Conservation (phyloP, 192 early-diverging fungal genomes). For the Linnemannia elongata region DNA sequence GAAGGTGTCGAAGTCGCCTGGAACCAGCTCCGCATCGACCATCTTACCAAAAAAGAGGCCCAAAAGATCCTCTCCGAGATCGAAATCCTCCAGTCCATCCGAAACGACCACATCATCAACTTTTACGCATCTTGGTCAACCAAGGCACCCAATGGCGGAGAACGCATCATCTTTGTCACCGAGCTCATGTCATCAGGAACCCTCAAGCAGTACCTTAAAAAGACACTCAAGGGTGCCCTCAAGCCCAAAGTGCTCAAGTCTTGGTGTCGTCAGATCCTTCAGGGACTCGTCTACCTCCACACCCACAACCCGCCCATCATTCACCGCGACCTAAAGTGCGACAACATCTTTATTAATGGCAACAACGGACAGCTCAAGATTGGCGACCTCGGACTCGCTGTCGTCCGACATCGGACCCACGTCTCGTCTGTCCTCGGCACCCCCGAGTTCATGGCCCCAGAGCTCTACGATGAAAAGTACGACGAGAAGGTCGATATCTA, state of each 20-base stretch:
- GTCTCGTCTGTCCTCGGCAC: conserved; percentile 81
- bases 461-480: conserved; percentile 91
- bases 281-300: conserved; percentile 86
- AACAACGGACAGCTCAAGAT: conserved; percentile 91
- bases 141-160: conserved; percentile 64
- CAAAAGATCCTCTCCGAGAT: conserved; percentile 64
- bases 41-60: conserved; percentile 49
- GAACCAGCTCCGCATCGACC: conserved; percentile 81
- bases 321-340: conserved; percentile 80
- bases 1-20: conserved; percentile 92
- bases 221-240: conserved; percentile 72
- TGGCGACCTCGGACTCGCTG: conserved; percentile 86
- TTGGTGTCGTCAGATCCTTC: conserved; percentile 87
- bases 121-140: conserved; percentile 79
- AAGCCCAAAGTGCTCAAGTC: conserved; percentile 82
- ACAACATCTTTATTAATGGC: conserved; percentile 93
- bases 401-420: conserved; percentile 74
- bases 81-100: conserved; percentile 79
- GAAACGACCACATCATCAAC: conserved; percentile 88
- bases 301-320: conserved; percentile 85
- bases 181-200: conserved; percentile 93
- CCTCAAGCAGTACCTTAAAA: conserved; percentile 81
- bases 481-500: conserved; percentile 92
- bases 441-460: conserved; percentile 93
- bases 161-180: conserved; percentile 87